Evolutionary conservation across 2,329 filamentous ascomycete species (phyloP), one percentile per base, ranked within the genome.

Genomic region (Seiridium cupressi): DNA sequence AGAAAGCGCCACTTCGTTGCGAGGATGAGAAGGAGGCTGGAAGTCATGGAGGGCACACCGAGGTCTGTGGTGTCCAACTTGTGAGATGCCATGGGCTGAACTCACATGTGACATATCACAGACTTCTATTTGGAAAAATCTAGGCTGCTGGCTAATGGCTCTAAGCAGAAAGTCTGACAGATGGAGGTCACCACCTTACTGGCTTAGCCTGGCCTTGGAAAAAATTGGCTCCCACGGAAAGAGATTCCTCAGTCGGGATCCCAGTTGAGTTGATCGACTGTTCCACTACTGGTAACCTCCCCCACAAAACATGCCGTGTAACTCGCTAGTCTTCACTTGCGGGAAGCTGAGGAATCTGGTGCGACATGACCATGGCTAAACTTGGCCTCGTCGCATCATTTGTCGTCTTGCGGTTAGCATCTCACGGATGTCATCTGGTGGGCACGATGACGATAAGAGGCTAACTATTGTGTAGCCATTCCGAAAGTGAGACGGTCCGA

Each of bases 321-420:
- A 55, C 53, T 55, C 40, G 26, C 18, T 44, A 10, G 49, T 38
- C n/a, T 6, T 34, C 31, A 10, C 34, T 18, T 9, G 9, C 42
- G 42, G 55, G 26, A 35, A 57, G 55, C 44, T 57, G 55, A 57
- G 55, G 35, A 32, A 48, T 48, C 42, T n/a, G 31, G 55, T 57
- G 38, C 42, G 32, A 40, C 55, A 44, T 35, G 4, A 11, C 10
- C 36, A 11, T 53, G 32, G 26, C 5, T 2, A 34, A 53, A 32
- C 11, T 53, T n/a, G 9, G 38, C 38, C 13, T 42, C 13, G 38
- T 42, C 38, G 13, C 38, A 42, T 42, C 38, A 42, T 13, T 13
- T 42, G 13, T 42, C 38, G 18, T 26, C 18, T 26, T 26, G 18
- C 18, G 18, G 18, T 26, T 26, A 26, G 18, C 18, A 26, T 26